Conservation (phyloP, 2,329 filamentous ascomycete genomes). For the Alternaria sp. region DNA sequence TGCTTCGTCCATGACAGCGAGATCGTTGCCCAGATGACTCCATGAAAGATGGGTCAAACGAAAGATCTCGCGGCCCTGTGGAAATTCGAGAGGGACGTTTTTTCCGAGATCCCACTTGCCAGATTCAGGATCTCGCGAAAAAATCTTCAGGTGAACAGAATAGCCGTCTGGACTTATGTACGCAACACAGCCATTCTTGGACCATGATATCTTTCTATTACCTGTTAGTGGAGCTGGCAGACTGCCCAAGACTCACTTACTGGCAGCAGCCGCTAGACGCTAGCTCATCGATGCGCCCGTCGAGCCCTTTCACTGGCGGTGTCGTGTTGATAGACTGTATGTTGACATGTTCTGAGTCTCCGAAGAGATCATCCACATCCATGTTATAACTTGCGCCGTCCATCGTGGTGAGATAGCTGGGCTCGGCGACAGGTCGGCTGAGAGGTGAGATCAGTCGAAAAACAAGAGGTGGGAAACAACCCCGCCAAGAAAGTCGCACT, state of each 20-base stretch:
- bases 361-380: slow-evolving; percentile 55
- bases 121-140: slow-evolving; percentile 71
- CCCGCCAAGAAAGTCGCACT: not conserved
- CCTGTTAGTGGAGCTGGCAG: slow-evolving; percentile 2
- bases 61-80: slow-evolving; percentile 66
- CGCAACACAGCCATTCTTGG: slow-evolving; percentile 83
- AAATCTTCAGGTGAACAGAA: slow-evolving; percentile 73
- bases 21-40: slow-evolving; percentile 77
- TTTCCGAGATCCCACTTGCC: slow-evolving; percentile 79
- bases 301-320: slow-evolving; percentile 69
- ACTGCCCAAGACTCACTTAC: slow-evolving; percentile 60
- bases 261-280: slow-evolving; percentile 78
- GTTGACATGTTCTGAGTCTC: slow-evolving; percentile 62
- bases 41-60: slow-evolving; percentile 82
- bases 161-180: slow-evolving; percentile 76
- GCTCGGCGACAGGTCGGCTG: not conserved
- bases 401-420: slow-evolving; percentile 54
- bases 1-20: slow-evolving; percentile 80
- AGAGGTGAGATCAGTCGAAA: not conserved
- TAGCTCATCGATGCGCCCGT: slow-evolving; percentile 77
- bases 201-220: slow-evolving; percentile 81
- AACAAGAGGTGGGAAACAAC: not conserved
- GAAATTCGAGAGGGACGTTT: slow-evolving; percentile 69
- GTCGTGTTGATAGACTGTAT: slow-evolving; percentile 62
- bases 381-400: slow-evolving; percentile 51